Conservation (phyloP, 2,329 filamentous ascomycete species). For the Nemania serpens region DNA sequence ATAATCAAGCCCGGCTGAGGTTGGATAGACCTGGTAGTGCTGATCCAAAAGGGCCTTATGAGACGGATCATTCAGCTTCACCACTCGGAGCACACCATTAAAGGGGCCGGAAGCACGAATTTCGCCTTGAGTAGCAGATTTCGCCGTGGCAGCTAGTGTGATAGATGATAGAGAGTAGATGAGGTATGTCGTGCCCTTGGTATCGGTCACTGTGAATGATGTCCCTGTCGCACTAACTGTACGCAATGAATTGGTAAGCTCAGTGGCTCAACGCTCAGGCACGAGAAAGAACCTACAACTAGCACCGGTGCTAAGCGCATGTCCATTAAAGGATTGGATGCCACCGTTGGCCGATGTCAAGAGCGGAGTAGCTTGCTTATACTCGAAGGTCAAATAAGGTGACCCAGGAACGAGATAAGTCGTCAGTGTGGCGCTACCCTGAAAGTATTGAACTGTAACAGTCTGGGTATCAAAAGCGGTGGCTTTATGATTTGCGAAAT, state of each 20-base stretch:
- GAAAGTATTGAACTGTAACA: slow-evolving; percentile 17
- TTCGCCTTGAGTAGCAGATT: not conserved
- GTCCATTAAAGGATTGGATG: slow-evolving; percentile 15
- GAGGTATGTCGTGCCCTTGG: slow-evolving; percentile 8
- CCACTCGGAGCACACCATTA: slow-evolving; percentile 13
- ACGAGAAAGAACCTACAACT: slow-evolving; percentile 1
- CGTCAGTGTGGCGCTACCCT: slow-evolving; percentile 4
- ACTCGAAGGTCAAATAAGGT: slow-evolving; percentile 13
- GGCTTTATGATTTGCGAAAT: slow-evolving; percentile 12
- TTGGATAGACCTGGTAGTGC: slow-evolving; percentile 12
- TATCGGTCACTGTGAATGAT: slow-evolving; percentile 12
- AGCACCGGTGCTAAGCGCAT: slow-evolving; percentile 7
- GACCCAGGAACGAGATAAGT: slow-evolving; percentile 18
- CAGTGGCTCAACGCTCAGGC: not conserved
- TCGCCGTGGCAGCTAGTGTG: slow-evolving; percentile 2
- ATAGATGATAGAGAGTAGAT: slow-evolving; percentile 16
- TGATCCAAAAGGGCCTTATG: slow-evolving; percentile 16
- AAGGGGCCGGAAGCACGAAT: slow-evolving; percentile 8
- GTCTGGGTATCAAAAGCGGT: slow-evolving; percentile 14
- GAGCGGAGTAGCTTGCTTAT: slow-evolving; percentile 10
- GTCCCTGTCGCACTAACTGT: slow-evolving; percentile 10
- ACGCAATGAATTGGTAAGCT: not conserved
- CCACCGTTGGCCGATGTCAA: slow-evolving; percentile 13
- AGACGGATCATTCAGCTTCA: slow-evolving; percentile 13
- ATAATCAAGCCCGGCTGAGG: slow-evolving; percentile 10